Evolutionary conservation across 169 alveolate species (phyloP), one percentile per base, ranked within the genome.

Genomic region (Theileria annulata): DNA sequence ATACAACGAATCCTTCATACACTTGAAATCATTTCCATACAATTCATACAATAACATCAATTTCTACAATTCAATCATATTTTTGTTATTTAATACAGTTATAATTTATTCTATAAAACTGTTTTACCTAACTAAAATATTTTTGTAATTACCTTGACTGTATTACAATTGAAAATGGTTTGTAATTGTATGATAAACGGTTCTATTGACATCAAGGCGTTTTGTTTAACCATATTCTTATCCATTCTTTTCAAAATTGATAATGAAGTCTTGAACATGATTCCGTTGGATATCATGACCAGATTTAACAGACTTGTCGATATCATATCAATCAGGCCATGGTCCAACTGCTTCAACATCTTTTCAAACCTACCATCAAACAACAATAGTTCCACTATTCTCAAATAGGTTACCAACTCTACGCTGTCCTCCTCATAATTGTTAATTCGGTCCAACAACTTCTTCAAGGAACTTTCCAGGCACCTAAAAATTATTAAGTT

Each of bases 131-230:
- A n/a, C n/a, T 42, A 3, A 42, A 62, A 21, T 62, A 5, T 2
- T 4, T 6, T 48, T 25, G 33, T 3, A 17, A 23, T 3, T 62
- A 62, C 71, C 71, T 62, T 73, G 73, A 80, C 77, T 37, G 75
- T 71, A 30, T 27, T 23, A 5, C 72, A 67, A 48, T 80, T 73
- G 60, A 80, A 80, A 3, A 80, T 73, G 23, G 88, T 80, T 30
- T 80, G 88, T 33, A 80, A 78, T 42, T 80, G 88, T 71, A 80
- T 71, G 2, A 80, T 64, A 27, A 72, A 80, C 27, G 76, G 82
- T 42, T 80, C 80, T 23, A 80, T 77, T 21, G 88, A 66, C 83
- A 63, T 48, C 30, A 80, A 67, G 15, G 70, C 77, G 28, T 73
- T 80, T 47, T 77, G 17, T 21, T 23, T 35, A 12, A 80, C 83